Evolutionary conservation across 257 asterid species (phyloP).

Genomic region (Salvia hispanica): DNA sequence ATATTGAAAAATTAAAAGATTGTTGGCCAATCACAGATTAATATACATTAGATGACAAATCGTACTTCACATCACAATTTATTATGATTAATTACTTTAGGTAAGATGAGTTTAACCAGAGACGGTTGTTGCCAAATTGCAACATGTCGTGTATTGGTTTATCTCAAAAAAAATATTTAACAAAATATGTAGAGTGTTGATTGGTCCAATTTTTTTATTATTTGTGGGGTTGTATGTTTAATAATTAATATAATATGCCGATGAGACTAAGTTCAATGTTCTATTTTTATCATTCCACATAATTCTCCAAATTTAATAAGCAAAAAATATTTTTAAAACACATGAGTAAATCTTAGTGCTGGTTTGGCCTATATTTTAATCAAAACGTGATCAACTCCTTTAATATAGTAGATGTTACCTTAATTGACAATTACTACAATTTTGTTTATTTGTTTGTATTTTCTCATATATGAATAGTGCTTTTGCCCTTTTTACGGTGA

Average conservation of each 20-base stretch:
- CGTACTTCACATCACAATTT: constrained; percentile 28
- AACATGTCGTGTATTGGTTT: background rate
- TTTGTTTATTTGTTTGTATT: no score
- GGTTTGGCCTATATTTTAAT: no score
- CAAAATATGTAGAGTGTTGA: background rate
- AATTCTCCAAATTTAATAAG: no score
- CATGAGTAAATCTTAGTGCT: no score
- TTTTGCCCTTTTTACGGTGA: no score
- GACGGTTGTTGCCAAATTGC: constrained; percentile 25
- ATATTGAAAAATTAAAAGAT: background rate
- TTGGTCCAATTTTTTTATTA: background rate
- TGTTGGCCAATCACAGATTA: constrained; percentile 13
- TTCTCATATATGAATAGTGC: no score
- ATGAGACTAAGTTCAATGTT: background rate
- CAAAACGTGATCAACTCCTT: no score
- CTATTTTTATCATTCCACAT: no score
- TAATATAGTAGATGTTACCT: no score
- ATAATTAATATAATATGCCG: background rate
- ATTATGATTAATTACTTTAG: constrained; percentile 7
- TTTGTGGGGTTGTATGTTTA: background rate
- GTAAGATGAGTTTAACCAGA: constrained; percentile 18
- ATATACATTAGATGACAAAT: constrained; percentile 27
- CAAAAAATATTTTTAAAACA: no score
- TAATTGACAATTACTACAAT: no score
- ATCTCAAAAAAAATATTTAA: background rate